Percentiles rank a stretch among this genome's conserved stretches.
Evolutionary conservation across 2,329 filamentous ascomycete genomes (phyloP).

Genomic region (Colletotrichum caudatum): DNA sequence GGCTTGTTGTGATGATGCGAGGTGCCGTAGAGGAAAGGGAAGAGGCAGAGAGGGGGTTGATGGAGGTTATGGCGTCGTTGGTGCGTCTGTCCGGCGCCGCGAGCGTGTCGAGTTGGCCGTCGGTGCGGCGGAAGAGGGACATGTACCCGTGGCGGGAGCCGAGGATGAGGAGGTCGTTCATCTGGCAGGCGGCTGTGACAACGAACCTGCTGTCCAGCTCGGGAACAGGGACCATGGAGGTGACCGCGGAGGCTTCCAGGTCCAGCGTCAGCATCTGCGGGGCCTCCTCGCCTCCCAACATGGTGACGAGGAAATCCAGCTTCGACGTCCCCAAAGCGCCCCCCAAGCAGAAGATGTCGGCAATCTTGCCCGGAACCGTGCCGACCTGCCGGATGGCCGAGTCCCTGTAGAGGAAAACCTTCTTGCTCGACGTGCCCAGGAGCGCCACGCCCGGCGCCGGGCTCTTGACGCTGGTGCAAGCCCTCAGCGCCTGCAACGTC

Average conservation of each 20-base stretch:
- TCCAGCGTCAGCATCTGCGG: conserved; percentile 59
- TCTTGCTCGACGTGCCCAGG: conserved; percentile 62
- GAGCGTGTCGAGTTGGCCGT: conserved; percentile 47
- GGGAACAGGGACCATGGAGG: conserved; percentile 49
- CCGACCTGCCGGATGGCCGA: conserved; percentile 51
- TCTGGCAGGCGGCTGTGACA: conserved; percentile 59
- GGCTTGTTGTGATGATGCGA: conserved; percentile 77
- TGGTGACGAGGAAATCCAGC: conserved; percentile 57
- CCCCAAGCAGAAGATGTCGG: conserved; percentile 60
- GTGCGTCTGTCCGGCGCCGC: conserved; percentile 56
- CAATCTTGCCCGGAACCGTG: conserved; percentile 61
- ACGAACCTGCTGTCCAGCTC: conserved; percentile 63
- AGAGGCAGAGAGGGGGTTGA: conserved; percentile 61
- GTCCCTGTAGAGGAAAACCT: conserved; percentile 59
- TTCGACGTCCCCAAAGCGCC: conserved; percentile 5
- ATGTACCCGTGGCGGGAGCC: conserved; percentile 67
- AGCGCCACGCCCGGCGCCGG: conserved; percentile 56
- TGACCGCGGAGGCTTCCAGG: conserved; percentile 46
- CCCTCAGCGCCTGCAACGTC: conserved; percentile 54
- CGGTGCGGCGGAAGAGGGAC: conserved; percentile 50
- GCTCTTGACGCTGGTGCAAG: conserved; percentile 61
- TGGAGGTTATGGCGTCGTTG: conserved; percentile 76
- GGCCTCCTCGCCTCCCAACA: conserved; percentile 58
- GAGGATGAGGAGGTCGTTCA: conserved; percentile 59
- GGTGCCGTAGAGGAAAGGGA: conserved; percentile 36